Evolutionary conservation across 1,139 yeast genomes (phyloP).

Genomic region (Suhomyces wounanorum): DNA sequence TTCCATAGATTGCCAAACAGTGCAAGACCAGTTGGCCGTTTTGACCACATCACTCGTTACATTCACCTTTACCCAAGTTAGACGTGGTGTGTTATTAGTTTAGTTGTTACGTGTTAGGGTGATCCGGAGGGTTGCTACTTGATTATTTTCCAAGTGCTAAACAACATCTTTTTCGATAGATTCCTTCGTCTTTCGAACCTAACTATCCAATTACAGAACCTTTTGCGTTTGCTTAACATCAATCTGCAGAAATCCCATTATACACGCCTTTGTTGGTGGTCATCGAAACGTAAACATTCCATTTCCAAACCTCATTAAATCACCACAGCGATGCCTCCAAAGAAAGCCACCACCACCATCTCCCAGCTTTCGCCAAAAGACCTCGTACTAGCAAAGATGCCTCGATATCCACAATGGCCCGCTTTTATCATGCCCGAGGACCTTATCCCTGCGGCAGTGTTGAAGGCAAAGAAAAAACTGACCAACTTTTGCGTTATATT

Average conservation of each 20-base stretch:
- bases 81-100: background rate
- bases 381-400: slow-evolving; percentile 50
- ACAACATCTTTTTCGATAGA: background rate
- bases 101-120: slow-evolving; percentile 7
- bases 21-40: background rate
- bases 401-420: slow-evolving; percentile 53
- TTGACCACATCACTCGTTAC: slow-evolving; percentile 1
- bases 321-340: slow-evolving; percentile 29
- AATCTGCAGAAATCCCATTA: background rate
- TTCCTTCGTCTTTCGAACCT: background rate
- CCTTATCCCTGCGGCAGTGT: slow-evolving; percentile 41
- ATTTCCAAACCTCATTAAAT: background rate
- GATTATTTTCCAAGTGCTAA: background rate
- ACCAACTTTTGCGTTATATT: slow-evolving; percentile 47
- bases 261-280: background rate
- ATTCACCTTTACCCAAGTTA: background rate
- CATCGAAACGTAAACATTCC: slow-evolving; percentile 1
- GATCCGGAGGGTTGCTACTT: slow-evolving; percentile 10
- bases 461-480: slow-evolving; percentile 40
- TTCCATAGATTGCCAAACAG: background rate
- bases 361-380: slow-evolving; percentile 34
- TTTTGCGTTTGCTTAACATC: background rate
- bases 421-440: slow-evolving; percentile 48
- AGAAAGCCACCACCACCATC: slow-evolving; percentile 19
- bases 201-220: background rate